Conservation (phyloP, 345 rosid genomes). For the Adansonia digitata region DNA sequence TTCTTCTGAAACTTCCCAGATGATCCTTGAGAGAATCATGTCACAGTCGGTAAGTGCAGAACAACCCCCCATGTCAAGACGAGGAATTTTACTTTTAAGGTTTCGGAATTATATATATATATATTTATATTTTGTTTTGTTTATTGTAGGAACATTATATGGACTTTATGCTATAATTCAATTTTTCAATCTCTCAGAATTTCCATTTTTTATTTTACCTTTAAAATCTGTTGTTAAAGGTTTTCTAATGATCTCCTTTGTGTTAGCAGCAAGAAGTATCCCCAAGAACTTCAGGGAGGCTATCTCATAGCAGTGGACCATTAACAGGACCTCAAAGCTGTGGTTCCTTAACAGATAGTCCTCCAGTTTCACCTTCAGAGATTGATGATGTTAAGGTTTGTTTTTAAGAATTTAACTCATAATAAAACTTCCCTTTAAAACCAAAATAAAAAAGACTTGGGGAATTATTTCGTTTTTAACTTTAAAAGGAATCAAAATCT, state of each 20-base stretch:
- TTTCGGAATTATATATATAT: not conserved
- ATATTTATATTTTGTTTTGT: not conserved
- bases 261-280: conserved; percentile 76
- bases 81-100: not conserved
- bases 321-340: conserved; percentile 28
- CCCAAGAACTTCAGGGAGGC: conserved; percentile 81
- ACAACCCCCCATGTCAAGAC: not conserved
- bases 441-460: too few species aligned
- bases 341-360: conserved; percentile 51
- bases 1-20: conserved; percentile 90
- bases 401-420: not conserved
- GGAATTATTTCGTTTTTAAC: not conserved
- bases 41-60: conserved; percentile 82
- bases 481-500: not conserved
- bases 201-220: not conserved
- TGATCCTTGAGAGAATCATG: conserved; percentile 97
- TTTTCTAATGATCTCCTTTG: not conserved
- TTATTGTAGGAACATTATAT: not conserved
- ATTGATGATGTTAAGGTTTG: conserved; percentile 70
- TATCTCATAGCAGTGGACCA: conserved; percentile 88
- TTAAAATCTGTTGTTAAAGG: not conserved
- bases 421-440: too few species aligned
- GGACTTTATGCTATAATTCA: not conserved
- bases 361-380: conserved; percentile 89
- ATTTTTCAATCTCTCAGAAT: not conserved